Base-by-base conservation (phyloP, 2,329 filamentous ascomycete genomes). In the Talaromyces sp. region DNA sequence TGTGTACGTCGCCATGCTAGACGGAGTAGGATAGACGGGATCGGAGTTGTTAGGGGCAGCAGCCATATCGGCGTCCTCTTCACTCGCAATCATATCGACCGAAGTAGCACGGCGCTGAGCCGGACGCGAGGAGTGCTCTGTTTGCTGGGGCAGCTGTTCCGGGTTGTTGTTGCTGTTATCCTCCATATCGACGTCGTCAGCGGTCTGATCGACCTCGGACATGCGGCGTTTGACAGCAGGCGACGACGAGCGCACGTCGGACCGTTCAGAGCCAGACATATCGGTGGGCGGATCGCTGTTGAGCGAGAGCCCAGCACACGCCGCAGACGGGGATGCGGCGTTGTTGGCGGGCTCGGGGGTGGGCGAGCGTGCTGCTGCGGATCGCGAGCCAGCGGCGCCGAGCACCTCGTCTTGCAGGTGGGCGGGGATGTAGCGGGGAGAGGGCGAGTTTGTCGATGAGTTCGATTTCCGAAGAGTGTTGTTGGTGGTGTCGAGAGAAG, bases 351-450 rank as follows among this genome's bases (percentile, higher is more conserved):
- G 43, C 56, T 62, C 60, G 56, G 57, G 61, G n/a, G 61, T 62
- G 6, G 54, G 51, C 21, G 58, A 43, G 48, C 58, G 51, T 52
- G 27, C 48, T 4, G 19, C 43, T 32, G 21, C 24, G 24, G 51
- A 7, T 31, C 55, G 38, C 58, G 64, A 66, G 21, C 55, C 55
- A 50, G 54, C 54, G 52, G 68, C 64, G 60, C 69, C 72, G 41
- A 73, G 69, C 58, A 81, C 76, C 69, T 83, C 81, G 70, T 79
- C 77, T 69, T 83, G 81, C 60, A 85, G 73, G 71, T 85, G 83
- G 58, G 82, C 79, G 62, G 83, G 83, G 59, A 85, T 76, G 69
- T 80, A 83, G 61, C 80, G 77, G 50, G 77, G 59, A 14, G 61
- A 63, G 31, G 60, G 52, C 19, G 56, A 53, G 59, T 9, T 41